phyloP scores from a whole-genome alignment of 208 protist genomes.

The Leishmania martiniquensis region DNA sequence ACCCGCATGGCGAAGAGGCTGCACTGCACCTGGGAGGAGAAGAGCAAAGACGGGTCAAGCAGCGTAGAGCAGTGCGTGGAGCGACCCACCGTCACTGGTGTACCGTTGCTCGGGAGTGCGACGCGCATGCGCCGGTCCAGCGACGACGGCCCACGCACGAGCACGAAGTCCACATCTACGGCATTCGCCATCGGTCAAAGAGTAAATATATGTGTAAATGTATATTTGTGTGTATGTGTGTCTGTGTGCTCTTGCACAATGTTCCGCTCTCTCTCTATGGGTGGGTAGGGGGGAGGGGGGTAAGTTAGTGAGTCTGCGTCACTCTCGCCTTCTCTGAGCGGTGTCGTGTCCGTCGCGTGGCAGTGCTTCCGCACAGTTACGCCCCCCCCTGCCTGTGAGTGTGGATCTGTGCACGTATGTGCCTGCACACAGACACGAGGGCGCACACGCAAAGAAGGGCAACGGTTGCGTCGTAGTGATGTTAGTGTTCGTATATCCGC shows the following conservation, averaged over 20 bases:
- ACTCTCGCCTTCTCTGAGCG: background rate
- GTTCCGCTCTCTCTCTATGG: too few relatives aligned
- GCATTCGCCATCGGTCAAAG: constrained; percentile 7
- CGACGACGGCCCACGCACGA: constrained; percentile 59
- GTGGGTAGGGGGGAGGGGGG: background rate
- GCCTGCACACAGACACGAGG: background rate
- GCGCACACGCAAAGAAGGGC: background rate
- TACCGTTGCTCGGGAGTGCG: constrained; percentile 40
- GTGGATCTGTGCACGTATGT: background rate
- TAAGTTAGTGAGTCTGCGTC: too few relatives aligned
- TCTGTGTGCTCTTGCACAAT: too few relatives aligned
- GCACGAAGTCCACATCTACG: constrained; percentile 51
- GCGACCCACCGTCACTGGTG: constrained; percentile 63
- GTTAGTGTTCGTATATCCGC: background rate
- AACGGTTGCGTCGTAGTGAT: too few relatives aligned
- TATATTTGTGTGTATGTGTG: background rate
- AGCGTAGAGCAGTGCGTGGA: constrained; percentile 59
- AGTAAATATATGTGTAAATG: background rate
- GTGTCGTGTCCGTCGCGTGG: background rate
- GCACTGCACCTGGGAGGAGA: constrained; percentile 85
- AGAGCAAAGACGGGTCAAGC: constrained; percentile 71
- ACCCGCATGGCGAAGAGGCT: constrained; percentile 41
- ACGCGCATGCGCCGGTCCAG: constrained; percentile 58
- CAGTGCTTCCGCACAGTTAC: background rate
- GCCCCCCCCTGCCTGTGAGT: background rate